Evolutionary conservation across 2,329 filamentous ascomycete genomes (phyloP), one percentile per base, ranked within the genome.

Genomic region (Arthroderma sp.): DNA sequence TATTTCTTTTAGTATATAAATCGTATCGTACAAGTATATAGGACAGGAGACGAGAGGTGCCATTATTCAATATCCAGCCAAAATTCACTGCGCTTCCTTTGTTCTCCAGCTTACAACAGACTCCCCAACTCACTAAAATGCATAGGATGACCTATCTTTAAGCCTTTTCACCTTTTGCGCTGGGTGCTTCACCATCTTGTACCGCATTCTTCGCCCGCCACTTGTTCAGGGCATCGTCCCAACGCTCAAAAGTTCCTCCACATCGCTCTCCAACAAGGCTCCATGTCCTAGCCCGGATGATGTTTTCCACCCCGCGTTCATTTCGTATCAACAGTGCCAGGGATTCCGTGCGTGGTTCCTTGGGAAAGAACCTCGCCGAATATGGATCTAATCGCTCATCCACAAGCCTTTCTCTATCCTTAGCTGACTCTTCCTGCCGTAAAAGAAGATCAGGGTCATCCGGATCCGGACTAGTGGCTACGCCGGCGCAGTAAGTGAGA

Each of bases 331-430:
- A 73, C 80, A 40, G 73, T 6, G 86, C 87, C 49, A 98, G 62
- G 40, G 74, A 76, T 64, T 95, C 84, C 0, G 87, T 91, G 51
- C 87, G 73, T 9, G 84, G 73, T 65, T 96, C 87, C 11, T 55
- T 56, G 5, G 63, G 63, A 54, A 89, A 89, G 61, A 85, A 94
- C 27, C 89, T 72, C 5, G 72, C 83, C 6, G 83, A 88, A 60
- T 98, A 98, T 1, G 91, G 91, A 67, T 98, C 91, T 47, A 95
- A 62, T 45, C 91, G 72, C 65, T 96, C 91, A 60, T 96, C 78
- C 4, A 96, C 80, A 0, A 89, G 72, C 43, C 79, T 71, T 56
- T 89, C 81, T 40, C 80, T 72, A 50, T 83, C 78, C 54, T 71
- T 77, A 47, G 79, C 75, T 43, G 78, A 77, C 63, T 94, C 83